These are phyloP conservation scores for Rhodotorula mucilaginosa DNA, from an alignment of 1,284 basidiomycete genomes.

Conservation along the genomic window DNA sequence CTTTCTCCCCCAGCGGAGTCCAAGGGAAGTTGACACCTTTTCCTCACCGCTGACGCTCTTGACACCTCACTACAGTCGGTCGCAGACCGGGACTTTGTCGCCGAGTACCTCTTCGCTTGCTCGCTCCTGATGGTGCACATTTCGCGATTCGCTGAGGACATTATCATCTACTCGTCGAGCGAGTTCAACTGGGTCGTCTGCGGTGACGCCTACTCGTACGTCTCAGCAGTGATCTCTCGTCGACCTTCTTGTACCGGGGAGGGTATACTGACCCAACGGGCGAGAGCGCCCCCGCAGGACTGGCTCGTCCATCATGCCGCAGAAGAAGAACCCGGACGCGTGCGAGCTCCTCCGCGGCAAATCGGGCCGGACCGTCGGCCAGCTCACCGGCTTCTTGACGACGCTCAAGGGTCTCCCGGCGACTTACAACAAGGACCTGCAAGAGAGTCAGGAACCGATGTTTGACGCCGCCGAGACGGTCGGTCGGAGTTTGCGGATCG, in stretches of 20 bases:
- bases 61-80: slow-evolving; percentile 59
- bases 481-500: slow-evolving; percentile 83
- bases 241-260: no score
- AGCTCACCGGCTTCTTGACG: slow-evolving; percentile 99
- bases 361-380: slow-evolving; percentile 88
- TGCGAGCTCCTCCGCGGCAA: slow-evolving; percentile 93
- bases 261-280: no score
- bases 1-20: no score
- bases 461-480: slow-evolving; percentile 92
- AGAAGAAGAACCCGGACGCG: slow-evolving; percentile 99
- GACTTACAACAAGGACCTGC: slow-evolving; percentile 98
- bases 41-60: background rate
- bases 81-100: slow-evolving; percentile 93
- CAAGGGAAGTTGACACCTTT: no score
- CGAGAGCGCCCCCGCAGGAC: slow-evolving; percentile 60
- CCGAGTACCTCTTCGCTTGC: slow-evolving; percentile 96
- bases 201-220: slow-evolving; percentile 90
- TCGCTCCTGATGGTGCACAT: slow-evolving; percentile 89
- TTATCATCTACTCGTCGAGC: slow-evolving; percentile 93
- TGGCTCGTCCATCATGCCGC: slow-evolving; percentile 98
- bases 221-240: slow-evolving; percentile 6
- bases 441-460: slow-evolving; percentile 97
- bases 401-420: slow-evolving; percentile 95
- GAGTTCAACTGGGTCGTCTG: slow-evolving; percentile 94
- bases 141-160: slow-evolving; percentile 90